Conservation (phyloP, 495 filamentous ascomycete species). For the Schizothecium vesticola region DNA sequence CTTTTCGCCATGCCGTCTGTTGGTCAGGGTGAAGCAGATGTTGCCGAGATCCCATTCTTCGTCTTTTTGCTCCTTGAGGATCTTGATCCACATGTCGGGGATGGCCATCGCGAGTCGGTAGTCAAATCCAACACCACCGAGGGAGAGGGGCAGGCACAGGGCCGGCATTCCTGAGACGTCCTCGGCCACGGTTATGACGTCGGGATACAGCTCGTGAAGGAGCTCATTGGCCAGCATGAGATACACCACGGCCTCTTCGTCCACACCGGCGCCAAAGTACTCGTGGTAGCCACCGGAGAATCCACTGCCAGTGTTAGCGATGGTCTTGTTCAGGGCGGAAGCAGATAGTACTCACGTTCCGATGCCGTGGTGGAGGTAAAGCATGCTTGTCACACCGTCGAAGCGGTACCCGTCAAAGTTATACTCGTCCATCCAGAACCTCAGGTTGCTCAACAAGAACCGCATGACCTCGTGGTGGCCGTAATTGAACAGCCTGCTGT, state of each 20-base stretch:
- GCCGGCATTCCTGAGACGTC: slow-evolving; percentile 98
- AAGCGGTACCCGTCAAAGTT: slow-evolving; percentile 95
- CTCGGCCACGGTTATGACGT: slow-evolving; percentile 85
- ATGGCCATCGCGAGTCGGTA: slow-evolving; percentile 97
- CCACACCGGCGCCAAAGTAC: slow-evolving; percentile 90
- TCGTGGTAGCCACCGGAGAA: slow-evolving; percentile 99
- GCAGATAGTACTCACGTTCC: slow-evolving; percentile 71
- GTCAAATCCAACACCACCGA: slow-evolving; percentile 94
- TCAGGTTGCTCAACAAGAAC: slow-evolving; percentile 89
- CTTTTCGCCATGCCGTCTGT: slow-evolving; percentile 93
- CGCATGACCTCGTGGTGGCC: slow-evolving; percentile 88
- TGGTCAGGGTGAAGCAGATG: slow-evolving; percentile 80
- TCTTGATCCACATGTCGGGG: slow-evolving; percentile 98
- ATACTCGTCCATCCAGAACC: slow-evolving; percentile 99
- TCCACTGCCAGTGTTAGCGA: slow-evolving; percentile 51
- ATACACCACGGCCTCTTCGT: slow-evolving; percentile 93
- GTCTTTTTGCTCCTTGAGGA: slow-evolving; percentile 88
- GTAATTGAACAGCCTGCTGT: slow-evolving; percentile 95
- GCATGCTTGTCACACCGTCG: slow-evolving; percentile 97
- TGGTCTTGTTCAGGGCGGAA: neutral
- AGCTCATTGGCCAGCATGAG: slow-evolving; percentile 96
- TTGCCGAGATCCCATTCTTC: slow-evolving; percentile 88
- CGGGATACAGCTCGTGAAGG: slow-evolving; percentile 82
- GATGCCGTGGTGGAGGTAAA: slow-evolving; percentile 93
- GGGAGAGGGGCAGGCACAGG: slow-evolving; percentile 73